Conservation (phyloP, 2,329 filamentous ascomycete genomes). For the Verticillium zaregamsianum region DNA sequence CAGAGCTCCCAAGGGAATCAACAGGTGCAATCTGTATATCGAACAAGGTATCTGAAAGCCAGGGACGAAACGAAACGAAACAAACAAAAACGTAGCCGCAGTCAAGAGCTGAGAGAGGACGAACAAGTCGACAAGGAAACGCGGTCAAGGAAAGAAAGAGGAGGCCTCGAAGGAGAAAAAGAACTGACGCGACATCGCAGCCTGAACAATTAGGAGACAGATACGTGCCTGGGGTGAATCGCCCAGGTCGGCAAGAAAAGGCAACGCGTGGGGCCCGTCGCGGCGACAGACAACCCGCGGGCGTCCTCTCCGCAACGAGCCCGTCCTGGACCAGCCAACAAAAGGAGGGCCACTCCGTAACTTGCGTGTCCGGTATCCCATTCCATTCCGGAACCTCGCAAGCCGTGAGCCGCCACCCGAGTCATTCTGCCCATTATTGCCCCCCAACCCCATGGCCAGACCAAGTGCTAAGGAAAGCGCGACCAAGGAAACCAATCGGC, state of each 20-base stretch:
- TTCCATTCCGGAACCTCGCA: not conserved
- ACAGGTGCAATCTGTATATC: constrained; percentile 40
- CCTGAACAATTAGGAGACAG: not conserved
- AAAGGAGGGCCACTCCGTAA: not conserved
- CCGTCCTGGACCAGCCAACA: not conserved
- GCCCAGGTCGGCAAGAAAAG: not conserved
- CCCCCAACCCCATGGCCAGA: not conserved
- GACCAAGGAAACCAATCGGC: constrained; percentile 20
- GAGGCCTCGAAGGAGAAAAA: not conserved
- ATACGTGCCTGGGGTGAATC: not conserved
- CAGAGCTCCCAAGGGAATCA: constrained; percentile 6
- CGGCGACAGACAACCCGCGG: not conserved
- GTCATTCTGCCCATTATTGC: not conserved
- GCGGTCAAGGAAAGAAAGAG: constrained; percentile 1
- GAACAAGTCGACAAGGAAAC: constrained; percentile 8
- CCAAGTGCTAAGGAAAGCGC: not conserved
- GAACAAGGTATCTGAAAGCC: constrained; percentile 55
- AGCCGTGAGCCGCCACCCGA: not conserved
- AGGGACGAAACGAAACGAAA: constrained; percentile 17
- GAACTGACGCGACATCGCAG: not conserved
- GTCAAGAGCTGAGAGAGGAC: constrained; percentile 5
- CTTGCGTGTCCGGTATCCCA: not conserved
- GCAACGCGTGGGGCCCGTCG: not conserved
- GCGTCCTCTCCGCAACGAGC: not conserved
- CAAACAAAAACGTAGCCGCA: constrained; percentile 20